Conservation (phyloP, 148 eudicot species). For the Arbutus unedo region DNA sequence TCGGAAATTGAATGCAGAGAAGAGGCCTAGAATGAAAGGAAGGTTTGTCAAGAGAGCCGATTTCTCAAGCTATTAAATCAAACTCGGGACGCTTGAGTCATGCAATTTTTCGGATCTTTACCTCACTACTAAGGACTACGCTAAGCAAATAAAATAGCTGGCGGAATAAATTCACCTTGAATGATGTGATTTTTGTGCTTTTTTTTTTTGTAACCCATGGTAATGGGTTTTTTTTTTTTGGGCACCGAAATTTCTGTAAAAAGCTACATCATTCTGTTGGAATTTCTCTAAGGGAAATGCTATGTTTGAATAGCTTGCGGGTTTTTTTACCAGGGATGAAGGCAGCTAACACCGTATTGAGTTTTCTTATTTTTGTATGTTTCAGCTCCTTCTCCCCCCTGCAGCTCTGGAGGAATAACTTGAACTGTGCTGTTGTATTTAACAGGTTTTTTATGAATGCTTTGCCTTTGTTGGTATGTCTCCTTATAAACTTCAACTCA, state of each 20-base stretch:
- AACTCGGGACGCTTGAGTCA: neutral
- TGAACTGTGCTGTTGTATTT: too few species aligned
- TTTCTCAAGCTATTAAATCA: constrained; percentile 15
- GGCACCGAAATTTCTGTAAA: neutral
- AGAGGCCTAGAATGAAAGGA: constrained; percentile 96
- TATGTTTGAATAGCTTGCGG: neutral
- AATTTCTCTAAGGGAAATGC: neutral
- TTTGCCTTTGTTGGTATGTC: too few species aligned
- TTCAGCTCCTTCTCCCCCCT: too few species aligned
- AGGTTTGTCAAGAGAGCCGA: constrained; percentile 81
- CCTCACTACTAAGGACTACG: neutral
- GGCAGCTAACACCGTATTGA: too few species aligned
- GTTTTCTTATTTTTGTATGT: too few species aligned
- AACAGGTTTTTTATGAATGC: too few species aligned
- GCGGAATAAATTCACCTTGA: neutral
- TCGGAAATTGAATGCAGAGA: constrained; percentile 88
- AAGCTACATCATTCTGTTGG: neutral
- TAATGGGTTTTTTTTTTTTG: neutral
- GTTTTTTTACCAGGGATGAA: too few species aligned
- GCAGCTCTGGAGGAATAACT: too few species aligned
- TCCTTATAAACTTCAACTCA: too few species aligned
- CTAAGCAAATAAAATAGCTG: neutral
- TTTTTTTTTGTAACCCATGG: neutral
- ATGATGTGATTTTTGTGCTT: neutral
- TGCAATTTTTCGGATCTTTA: neutral